Evolutionary conservation across 768 basidiomycete species (phyloP).

Genomic region (Mycena latifolia): DNA sequence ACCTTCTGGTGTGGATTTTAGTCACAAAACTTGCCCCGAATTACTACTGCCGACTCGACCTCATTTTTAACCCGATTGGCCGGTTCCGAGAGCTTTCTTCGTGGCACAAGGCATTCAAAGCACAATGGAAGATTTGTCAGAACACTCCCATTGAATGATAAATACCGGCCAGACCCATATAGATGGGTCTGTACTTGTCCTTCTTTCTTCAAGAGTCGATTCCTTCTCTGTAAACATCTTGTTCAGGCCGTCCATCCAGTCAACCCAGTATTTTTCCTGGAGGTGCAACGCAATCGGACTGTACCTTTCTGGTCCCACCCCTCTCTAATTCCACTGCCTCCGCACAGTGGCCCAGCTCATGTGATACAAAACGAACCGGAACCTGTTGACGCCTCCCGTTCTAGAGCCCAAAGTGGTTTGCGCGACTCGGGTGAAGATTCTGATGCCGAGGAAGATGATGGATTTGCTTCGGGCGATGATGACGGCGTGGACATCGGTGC

Average conservation of each 20-base stretch:
- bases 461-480: no score
- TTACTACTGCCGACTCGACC: constrained; percentile 30
- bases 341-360: no score
- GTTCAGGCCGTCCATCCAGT: constrained; percentile 34
- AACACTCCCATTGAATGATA: background rate
- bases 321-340: background rate
- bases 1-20: constrained; percentile 39
- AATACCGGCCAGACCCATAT: background rate
- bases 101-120: constrained; percentile 30
- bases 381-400: no score
- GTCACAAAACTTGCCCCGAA: constrained; percentile 33
- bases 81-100: constrained; percentile 17
- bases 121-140: constrained; percentile 1
- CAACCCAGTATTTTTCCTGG: constrained; percentile 34
- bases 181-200: constrained; percentile 36
- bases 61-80: background rate
- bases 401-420: no score
- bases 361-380: no score
- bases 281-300: constrained; percentile 30
- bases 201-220: constrained; percentile 32
- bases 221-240: constrained; percentile 40
- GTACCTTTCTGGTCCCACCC: constrained; percentile 36
- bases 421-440: no score
- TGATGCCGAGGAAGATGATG: no score
- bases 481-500: no score